phyloP scores from a whole-genome alignment of 2,329 filamentous ascomycete species.

The Botrytis cinerea region DNA sequence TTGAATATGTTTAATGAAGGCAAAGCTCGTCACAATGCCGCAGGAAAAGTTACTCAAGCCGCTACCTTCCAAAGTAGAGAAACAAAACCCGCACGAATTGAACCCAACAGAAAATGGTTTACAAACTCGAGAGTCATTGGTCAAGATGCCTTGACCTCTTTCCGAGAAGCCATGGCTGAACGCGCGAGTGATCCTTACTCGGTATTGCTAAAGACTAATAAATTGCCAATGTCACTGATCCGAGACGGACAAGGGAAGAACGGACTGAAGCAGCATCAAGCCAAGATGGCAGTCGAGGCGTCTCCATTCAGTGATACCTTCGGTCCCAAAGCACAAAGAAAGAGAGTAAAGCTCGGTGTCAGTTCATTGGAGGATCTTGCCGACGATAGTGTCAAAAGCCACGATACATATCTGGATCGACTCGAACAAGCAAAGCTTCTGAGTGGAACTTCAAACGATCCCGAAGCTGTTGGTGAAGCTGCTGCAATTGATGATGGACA shows the following conservation, averaged over 20 bases:
- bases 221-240: slow-evolving; percentile 94
- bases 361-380: slow-evolving; percentile 81
- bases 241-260: slow-evolving; percentile 75
- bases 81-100: slow-evolving; percentile 78
- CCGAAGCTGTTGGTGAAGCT: slow-evolving; percentile 50
- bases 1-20: slow-evolving; percentile 91
- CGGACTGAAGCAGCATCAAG: slow-evolving; percentile 86
- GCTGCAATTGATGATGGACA: slow-evolving; percentile 46
- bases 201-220: slow-evolving; percentile 95
- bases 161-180: slow-evolving; percentile 89
- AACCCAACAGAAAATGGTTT: slow-evolving; percentile 98
- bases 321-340: slow-evolving; percentile 88
- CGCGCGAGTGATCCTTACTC: slow-evolving; percentile 88
- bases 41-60: slow-evolving; percentile 81
- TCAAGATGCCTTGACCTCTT: slow-evolving; percentile 82
- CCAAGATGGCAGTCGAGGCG: slow-evolving; percentile 90
- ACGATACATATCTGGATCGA: slow-evolving; percentile 79
- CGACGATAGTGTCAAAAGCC: slow-evolving; percentile 74
- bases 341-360: slow-evolving; percentile 85
- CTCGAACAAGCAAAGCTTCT: slow-evolving; percentile 77
- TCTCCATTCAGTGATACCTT: slow-evolving; percentile 87
- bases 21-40: slow-evolving; percentile 76
- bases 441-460: slow-evolving; percentile 65
- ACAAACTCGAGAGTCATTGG: slow-evolving; percentile 88
- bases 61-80: slow-evolving; percentile 84